phyloP scores from a whole-genome alignment of 139 green algal species.

The Chlamydomonas sphaeroides region DNA sequence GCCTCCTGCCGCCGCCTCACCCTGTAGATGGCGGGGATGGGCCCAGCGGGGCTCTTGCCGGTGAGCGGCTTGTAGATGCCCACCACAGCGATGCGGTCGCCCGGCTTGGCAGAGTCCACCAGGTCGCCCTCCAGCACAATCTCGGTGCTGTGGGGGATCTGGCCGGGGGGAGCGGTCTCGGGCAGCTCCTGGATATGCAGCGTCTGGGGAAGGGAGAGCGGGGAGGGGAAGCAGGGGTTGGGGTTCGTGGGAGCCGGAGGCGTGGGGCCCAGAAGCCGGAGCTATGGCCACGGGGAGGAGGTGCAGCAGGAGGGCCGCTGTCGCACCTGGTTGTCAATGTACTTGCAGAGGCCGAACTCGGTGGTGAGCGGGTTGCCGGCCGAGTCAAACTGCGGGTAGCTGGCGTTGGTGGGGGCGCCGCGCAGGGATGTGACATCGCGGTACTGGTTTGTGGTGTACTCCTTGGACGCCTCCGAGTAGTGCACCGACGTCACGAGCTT shows the following conservation, averaged over 20 bases:
- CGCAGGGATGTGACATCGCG: constrained; percentile 88
- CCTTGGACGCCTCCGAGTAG: constrained; percentile 83
- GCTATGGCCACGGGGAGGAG: too few relatives aligned
- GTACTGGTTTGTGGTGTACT: constrained; percentile 85
- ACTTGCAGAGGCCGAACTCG: constrained; percentile 95
- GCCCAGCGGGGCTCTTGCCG: constrained; percentile 54
- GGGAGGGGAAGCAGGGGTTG: too few relatives aligned
- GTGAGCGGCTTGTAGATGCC: constrained; percentile 94
- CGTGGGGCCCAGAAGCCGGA: too few relatives aligned
- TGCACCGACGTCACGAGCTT: constrained; percentile 90
- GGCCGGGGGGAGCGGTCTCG: constrained; percentile 93
- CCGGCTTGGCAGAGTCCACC: constrained; percentile 87
- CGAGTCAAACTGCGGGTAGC: constrained; percentile 85
- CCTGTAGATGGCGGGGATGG: constrained; percentile 68
- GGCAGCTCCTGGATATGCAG: constrained; percentile 94
- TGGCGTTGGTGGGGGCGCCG: constrained; percentile 61
- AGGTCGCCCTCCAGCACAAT: constrained; percentile 56
- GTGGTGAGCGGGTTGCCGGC: constrained; percentile 90
- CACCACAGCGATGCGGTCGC: constrained; percentile 89
- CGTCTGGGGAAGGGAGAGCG: neutral
- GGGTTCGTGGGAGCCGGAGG: too few relatives aligned
- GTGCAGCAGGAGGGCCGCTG: too few relatives aligned
- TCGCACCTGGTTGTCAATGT: constrained; percentile 86
- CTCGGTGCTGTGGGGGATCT: constrained; percentile 87
- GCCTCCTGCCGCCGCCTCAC: too few relatives aligned